These are phyloP conservation scores for Linderina pennispora DNA, from an alignment of 192 early-diverging fungal genomes.

Conservation along the genomic window DNA sequence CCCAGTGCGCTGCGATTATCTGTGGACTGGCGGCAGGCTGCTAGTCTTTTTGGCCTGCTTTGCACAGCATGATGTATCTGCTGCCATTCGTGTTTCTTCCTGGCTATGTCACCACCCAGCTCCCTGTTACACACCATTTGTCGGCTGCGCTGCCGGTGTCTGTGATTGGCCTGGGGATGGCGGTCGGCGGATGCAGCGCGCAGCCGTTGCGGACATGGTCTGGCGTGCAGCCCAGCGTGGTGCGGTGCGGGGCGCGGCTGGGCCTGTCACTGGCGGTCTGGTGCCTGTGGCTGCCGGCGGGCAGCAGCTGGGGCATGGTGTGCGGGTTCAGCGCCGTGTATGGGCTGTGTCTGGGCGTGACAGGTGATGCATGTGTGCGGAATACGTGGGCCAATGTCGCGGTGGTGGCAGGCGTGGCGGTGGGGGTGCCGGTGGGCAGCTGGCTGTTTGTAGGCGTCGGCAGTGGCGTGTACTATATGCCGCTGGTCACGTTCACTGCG, in stretches of 20 bases:
- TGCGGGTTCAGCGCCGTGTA: constrained; percentile 9
- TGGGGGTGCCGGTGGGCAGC: constrained; percentile 5
- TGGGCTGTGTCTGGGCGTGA: constrained; percentile 12
- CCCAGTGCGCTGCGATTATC: too few relatives aligned
- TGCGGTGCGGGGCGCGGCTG: background rate
- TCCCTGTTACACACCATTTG: background rate
- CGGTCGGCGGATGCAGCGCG: background rate
- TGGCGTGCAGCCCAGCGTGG: background rate
- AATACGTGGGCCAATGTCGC: too few relatives aligned
- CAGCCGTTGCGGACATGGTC: background rate
- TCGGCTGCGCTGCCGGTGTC: constrained; percentile 5
- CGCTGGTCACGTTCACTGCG: constrained; percentile 7
- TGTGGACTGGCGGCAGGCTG: too few relatives aligned
- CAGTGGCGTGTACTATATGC: constrained; percentile 4
- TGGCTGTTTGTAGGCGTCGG: constrained; percentile 14
- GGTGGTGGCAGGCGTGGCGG: background rate
- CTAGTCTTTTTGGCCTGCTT: too few relatives aligned
- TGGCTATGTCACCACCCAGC: constrained; percentile 2
- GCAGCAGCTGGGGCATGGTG: constrained; percentile 3
- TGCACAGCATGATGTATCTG: constrained; percentile 1
- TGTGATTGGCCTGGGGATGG: constrained; percentile 1
- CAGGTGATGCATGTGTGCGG: too few relatives aligned
- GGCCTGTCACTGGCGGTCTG: constrained; percentile 7
- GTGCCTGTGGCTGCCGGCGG: constrained; percentile 25
- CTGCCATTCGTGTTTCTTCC: constrained; percentile 9